Base-by-base conservation (phyloP, 2,329 filamentous ascomycete genomes). In the Arthrobotrys musiformis region DNA sequence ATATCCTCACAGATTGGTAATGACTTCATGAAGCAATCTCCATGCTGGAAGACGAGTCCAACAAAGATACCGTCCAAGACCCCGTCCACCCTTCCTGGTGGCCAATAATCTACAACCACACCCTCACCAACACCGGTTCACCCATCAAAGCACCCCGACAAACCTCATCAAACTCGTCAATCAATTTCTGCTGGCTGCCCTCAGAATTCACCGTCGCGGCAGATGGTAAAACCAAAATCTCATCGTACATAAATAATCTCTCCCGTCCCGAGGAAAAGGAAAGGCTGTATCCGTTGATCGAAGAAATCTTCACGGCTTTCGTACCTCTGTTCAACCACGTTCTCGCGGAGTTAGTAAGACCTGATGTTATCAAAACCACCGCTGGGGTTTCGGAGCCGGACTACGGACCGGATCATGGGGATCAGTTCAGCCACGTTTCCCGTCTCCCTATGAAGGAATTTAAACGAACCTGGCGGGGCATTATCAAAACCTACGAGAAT, bases 61-160 rank as follows among this genome's bases (percentile, higher is more conserved):
- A n/a, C 0, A 83, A 88, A 30, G 82, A 84, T 0, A 86, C 85
- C 73, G 89, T 92, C 0, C 85, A 89, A 0, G 87, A 91, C 80
- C 82, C 91, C 0, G 85, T 91, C 3, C 86, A 91, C 78, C 89
- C 90, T 0, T 91, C 89, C 0, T 83, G 91, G 7, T 91, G 86
- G 78, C 89, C 90, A 0, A 81, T 91, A 0, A 80, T 88, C 0
- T 89, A 88, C 79, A 87, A 87, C 0, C n/a, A 24, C 17, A 3
- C 24, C 11, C 19, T 64, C 7, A 24, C 15, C 19, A 40, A 2
- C 24, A 13, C 17, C 30, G n/a, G 54, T 22, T 4, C 15, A 4
- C 52, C 52, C 1, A 56, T 56, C 13, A 28, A n/a, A n/a, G n/a
- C n/a, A n/a, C n/a, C n/a, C n/a, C n/a, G n/a, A n/a, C n/a, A n/a